Base-by-base conservation (phyloP, 169 alveolate species). In the Ichthyophthirius multifiliis region DNA sequence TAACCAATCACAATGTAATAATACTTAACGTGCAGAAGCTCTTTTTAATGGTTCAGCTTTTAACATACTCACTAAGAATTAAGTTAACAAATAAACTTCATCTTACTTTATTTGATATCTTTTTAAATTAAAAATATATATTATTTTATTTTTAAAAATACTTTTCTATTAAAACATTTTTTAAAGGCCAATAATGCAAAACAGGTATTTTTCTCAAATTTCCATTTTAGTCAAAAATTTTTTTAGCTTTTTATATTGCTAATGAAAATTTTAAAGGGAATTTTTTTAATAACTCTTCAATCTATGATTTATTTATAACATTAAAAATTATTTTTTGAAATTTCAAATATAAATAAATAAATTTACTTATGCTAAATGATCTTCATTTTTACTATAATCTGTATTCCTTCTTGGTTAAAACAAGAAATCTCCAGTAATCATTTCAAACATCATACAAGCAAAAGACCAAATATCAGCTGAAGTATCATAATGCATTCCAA, bases 391-490 rank as follows among this genome's bases (percentile, higher is more conserved):
- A 32, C 93, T 88, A 76, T 89, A 95, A 41, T 90, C 93, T 67
- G 81, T 73, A 35, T 96, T 94, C 30, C 94, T 94, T 79, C 97
- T 95, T 1, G 99, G 99, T 78, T 98, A 99, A 87, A 98, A 98
- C 43, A 98, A 90, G 48, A 97, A 98, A 63, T 98, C 99, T 15
- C 99, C 99, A 5, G 99, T 98, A 35, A 97, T 91, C 82, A 98
- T 89, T 90, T 98, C 99, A 90, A 98, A 98, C 37, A 98, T 89
- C 94, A 98, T 97, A 83, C 99, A 98, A 10, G 99, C 99, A 80
- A 98, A 94, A 30, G 99, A 94, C 99, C 99, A 98, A 3, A 98
- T 89, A 85, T 98, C 99, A 3, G 99, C 98, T 34, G 99, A 90
- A 75, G 96, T 90, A 75, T 96, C 97, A 78, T 98, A 98, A 18